These are phyloP conservation scores for Hypoxylon cercidicola DNA, from an alignment of 495 filamentous ascomycete genomes.

Conservation along the genomic window DNA sequence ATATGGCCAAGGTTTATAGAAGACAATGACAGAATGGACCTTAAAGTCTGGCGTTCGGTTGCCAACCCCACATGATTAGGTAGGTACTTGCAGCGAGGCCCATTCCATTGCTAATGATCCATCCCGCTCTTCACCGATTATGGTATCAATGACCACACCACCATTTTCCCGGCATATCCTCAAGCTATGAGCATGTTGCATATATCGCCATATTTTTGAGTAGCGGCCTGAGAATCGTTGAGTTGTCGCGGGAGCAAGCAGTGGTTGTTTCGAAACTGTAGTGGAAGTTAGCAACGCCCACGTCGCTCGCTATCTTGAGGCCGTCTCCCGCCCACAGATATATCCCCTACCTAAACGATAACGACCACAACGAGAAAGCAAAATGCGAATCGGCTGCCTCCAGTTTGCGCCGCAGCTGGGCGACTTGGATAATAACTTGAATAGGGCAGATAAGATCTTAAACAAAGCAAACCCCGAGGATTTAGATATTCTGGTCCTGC, in stretches of 20 bases:
- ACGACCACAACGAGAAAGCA: conserved; percentile 37
- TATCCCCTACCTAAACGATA: background rate
- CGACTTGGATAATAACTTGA: conserved; percentile 79
- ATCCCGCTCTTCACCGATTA: conserved; percentile 3
- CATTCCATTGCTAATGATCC: background rate
- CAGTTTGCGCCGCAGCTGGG: conserved; percentile 81
- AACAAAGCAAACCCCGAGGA: conserved; percentile 61
- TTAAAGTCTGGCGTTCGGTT: background rate
- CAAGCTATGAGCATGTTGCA: background rate
- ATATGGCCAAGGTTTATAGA: background rate
- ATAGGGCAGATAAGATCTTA: conserved; percentile 76
- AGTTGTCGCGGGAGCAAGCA: conserved; percentile 13
- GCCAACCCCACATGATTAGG: conserved; percentile 1
- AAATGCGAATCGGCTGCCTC: conserved; percentile 83
- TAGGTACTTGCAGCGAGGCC: background rate
- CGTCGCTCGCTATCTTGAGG: conserved; percentile 2
- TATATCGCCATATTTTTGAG: background rate
- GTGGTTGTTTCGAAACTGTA: background rate
- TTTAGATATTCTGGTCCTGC: conserved; percentile 80
- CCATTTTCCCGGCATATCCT: background rate
- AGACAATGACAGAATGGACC: background rate
- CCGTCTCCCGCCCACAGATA: conserved; percentile 6
- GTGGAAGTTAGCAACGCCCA: conserved; percentile 5
- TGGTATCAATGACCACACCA: background rate
- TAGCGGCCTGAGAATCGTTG: background rate